Conservation (phyloP, 306 rosid genomes). For the Lithocarpus polystachyus region DNA sequence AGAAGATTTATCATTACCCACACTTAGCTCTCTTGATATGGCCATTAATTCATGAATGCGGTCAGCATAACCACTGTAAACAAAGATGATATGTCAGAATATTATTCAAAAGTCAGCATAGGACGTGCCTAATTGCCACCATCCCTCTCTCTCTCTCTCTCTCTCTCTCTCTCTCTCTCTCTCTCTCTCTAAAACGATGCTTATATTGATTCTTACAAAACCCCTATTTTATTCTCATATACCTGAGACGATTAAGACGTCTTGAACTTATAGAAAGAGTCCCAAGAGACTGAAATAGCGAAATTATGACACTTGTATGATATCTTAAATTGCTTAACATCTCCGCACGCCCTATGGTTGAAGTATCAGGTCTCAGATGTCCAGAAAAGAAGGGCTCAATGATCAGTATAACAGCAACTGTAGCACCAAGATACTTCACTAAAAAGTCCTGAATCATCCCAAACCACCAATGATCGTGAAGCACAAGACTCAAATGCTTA, state of each 20-base stretch:
- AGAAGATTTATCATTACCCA: conserved; percentile 51
- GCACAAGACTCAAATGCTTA: conserved; percentile 61
- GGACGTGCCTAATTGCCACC: conserved; percentile 10
- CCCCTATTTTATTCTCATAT: conserved; percentile 3
- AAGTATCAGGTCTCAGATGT: conserved; percentile 81
- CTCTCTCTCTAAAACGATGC: not conserved
- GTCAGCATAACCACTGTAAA: conserved; percentile 89
- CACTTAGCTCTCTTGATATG: conserved; percentile 78
- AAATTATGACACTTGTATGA: conserved; percentile 94
- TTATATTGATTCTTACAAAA: not conserved
- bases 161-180: not conserved
- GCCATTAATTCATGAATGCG: conserved; percentile 84
- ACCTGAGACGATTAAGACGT: conserved; percentile 94
- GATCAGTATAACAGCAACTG: conserved; percentile 90
- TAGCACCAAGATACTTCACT: conserved; percentile 96
- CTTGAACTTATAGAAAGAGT: conserved; percentile 94
- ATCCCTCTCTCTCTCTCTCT: not conserved
- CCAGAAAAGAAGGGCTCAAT: conserved; percentile 99
- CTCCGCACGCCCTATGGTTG: conserved; percentile 98
- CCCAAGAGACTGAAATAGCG: conserved; percentile 92
- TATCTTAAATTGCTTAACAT: conserved; percentile 99
- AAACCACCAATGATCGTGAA: conserved; percentile 99
- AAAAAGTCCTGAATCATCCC: conserved; percentile 98
- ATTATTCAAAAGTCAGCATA: conserved; percentile 3
- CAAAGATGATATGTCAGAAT: conserved; percentile 20